Conservation (phyloP, 164 flowering plant species). For the Macadamia integrifolia region DNA sequence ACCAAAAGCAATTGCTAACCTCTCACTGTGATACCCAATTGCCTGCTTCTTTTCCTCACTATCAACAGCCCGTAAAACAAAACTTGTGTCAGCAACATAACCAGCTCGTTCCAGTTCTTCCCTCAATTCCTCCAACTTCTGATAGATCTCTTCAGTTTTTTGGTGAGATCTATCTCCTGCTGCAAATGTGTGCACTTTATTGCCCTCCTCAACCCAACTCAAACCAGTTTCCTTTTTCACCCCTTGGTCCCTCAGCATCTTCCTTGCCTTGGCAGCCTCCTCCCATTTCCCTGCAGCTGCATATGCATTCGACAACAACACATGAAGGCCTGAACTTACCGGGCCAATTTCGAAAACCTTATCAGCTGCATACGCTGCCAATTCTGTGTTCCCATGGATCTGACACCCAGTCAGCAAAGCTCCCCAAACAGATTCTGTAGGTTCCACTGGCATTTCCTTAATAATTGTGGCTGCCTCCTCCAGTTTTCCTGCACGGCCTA, state of each 20-base stretch:
- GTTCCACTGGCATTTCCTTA: conserved; percentile 62
- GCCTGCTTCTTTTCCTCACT: conserved; percentile 59
- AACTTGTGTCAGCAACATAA: conserved; percentile 70
- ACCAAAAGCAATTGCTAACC: conserved; percentile 83
- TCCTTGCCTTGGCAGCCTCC: conserved; percentile 86
- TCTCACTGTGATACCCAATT: conserved; percentile 82
- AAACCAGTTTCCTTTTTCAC: conserved; percentile 88
- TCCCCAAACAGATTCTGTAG: conserved; percentile 87
- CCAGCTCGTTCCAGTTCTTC: conserved; percentile 76
- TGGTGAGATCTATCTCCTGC: conserved; percentile 68
- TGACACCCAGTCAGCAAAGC: conserved; percentile 85
- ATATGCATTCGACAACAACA: conserved; percentile 77
- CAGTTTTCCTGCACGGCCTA: conserved; percentile 82
- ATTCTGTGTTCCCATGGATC: conserved; percentile 61
- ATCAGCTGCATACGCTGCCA: conserved; percentile 82
- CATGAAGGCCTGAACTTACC: conserved; percentile 64
- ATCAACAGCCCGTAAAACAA: conserved; percentile 57
- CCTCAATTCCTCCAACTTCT: conserved; percentile 58
- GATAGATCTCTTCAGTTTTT: conserved; percentile 47
- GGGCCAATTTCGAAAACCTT: conserved; percentile 55
- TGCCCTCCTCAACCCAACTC: conserved; percentile 97
- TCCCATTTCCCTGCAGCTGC: conserved; percentile 79
- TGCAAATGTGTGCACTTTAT: conserved; percentile 68
- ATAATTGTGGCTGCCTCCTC: conserved; percentile 57
- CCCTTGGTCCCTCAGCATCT: conserved; percentile 68